These are phyloP conservation scores for Puccinia novopanici DNA, from an alignment of 1,284 basidiomycete species.

Conservation along the genomic window DNA sequence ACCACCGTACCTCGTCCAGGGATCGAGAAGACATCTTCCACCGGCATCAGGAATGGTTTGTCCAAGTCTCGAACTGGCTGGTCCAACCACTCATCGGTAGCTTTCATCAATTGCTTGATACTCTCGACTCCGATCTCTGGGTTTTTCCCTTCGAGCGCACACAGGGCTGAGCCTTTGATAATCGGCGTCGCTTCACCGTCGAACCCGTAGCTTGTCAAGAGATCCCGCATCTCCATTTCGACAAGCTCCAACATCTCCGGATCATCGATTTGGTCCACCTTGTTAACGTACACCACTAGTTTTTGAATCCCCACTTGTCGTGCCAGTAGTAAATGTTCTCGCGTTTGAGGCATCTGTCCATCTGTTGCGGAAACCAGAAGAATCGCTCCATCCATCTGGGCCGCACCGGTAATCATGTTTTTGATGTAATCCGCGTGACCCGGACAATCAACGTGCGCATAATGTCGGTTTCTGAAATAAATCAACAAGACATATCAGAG, in stretches of 20 bases:
- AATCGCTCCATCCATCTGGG: constrained; percentile 81
- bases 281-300: constrained; percentile 99
- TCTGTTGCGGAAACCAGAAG: constrained; percentile 92
- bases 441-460: constrained; percentile 99
- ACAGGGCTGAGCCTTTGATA: constrained; percentile 92
- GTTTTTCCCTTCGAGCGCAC: constrained; percentile 84
- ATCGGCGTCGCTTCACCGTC: constrained; percentile 98
- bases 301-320: constrained; percentile 98
- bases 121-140: constrained; percentile 77
- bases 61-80: constrained; percentile 94
- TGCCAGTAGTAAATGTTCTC: constrained; percentile 94
- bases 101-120: constrained; percentile 79
- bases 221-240: constrained; percentile 99
- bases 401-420: constrained; percentile 99
- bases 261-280: constrained; percentile 95
- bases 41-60: constrained; percentile 94
- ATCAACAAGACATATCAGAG: background rate
- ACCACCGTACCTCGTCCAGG: constrained; percentile 97
- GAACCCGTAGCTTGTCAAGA: constrained; percentile 81
- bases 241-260: constrained; percentile 98
- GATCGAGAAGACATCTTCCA: constrained; percentile 98
- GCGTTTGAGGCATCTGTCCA: constrained; percentile 99
- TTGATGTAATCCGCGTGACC: constrained; percentile 65
- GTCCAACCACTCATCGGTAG: constrained; percentile 94
- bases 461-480: constrained; percentile 71